These are phyloP conservation scores for Paecilomyces variotii DNA, from an alignment of 2,329 filamentous ascomycete species.

Conservation along the genomic window DNA sequence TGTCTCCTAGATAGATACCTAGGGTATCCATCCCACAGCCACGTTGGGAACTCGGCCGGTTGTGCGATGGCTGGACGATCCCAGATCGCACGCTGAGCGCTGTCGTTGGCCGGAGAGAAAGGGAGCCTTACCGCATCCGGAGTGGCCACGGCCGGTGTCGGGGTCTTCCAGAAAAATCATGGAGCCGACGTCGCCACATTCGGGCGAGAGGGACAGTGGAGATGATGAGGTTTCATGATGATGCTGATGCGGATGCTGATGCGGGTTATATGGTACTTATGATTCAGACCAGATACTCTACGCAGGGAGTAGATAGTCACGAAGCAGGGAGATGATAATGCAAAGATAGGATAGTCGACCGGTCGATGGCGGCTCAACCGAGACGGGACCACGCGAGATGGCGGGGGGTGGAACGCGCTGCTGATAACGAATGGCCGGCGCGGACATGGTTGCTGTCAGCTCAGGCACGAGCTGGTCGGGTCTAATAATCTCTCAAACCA, in stretches of 20 bases:
- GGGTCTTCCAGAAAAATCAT: neutral
- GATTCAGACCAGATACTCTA: too few species aligned
- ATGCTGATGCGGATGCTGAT: too few species aligned
- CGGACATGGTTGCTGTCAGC: neutral
- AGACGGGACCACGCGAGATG: neutral
- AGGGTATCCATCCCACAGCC: too few species aligned
- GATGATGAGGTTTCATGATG: too few species aligned
- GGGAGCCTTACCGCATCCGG: neutral
- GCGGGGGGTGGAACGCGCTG: neutral
- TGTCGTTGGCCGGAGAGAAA: neutral
- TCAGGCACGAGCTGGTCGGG: neutral
- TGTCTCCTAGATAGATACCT: too few species aligned
- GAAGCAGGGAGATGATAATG: too few species aligned
- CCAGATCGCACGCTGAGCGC: neutral
- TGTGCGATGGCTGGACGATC: neutral
- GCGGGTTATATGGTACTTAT: too few species aligned
- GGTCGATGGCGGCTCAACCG: neutral
- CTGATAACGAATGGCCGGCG: neutral
- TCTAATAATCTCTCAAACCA: neutral
- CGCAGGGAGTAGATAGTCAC: too few species aligned
- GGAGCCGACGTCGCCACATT: neutral
- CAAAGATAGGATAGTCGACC: neutral
- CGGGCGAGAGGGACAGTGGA: neutral
- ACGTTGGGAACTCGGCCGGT: neutral
- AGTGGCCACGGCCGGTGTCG: neutral